Conservation (phyloP, 371 early-diverging fungal species). For the Amoeboaphelidium protococcarum region DNA sequence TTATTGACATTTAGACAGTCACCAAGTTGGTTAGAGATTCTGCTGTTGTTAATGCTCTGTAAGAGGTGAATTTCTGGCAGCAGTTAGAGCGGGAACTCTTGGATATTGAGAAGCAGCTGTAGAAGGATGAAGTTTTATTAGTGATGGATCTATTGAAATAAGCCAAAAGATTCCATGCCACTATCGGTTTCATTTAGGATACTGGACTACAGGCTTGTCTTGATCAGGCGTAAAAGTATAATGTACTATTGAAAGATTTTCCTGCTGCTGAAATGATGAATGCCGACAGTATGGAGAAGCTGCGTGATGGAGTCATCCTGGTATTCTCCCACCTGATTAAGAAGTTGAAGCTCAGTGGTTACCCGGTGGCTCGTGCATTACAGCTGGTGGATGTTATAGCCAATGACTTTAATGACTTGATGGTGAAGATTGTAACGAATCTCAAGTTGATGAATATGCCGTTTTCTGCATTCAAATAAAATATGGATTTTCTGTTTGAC, state of each 20-base stretch:
- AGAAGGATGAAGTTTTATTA: slow-evolving; percentile 38
- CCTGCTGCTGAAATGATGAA: slow-evolving; percentile 83
- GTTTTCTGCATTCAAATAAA: slow-evolving; percentile 53
- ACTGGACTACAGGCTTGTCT: slow-evolving; percentile 85
- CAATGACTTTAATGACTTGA: slow-evolving; percentile 69
- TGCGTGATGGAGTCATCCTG: slow-evolving; percentile 41
- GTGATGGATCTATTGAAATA: slow-evolving; percentile 78
- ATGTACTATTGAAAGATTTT: slow-evolving; percentile 91
- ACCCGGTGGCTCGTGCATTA: slow-evolving; percentile 77
- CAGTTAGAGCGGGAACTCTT: slow-evolving; percentile 80
- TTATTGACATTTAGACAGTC: slow-evolving; percentile 94
- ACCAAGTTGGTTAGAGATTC: slow-evolving; percentile 83
- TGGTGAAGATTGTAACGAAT: slow-evolving; percentile 56
- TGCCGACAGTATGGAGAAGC: slow-evolving; percentile 65
- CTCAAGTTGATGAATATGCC: slow-evolving; percentile 79
- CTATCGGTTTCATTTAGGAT: slow-evolving; percentile 89
- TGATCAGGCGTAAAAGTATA: slow-evolving; percentile 77
- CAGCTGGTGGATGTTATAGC: slow-evolving; percentile 84
- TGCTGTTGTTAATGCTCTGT: slow-evolving; percentile 63
- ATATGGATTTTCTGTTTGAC: slow-evolving; percentile 51
- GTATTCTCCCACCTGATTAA: slow-evolving; percentile 88
- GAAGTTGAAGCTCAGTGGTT: slow-evolving; percentile 80
- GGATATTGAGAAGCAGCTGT: slow-evolving; percentile 75
- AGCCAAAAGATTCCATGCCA: slow-evolving; percentile 94
- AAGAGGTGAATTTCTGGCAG: slow-evolving; percentile 96